A percentile compares a stretch with the other conserved stretches of the same genome.
Conservation (phyloP, 768 basidiomycete genomes). For the Kwoniella sp. region DNA sequence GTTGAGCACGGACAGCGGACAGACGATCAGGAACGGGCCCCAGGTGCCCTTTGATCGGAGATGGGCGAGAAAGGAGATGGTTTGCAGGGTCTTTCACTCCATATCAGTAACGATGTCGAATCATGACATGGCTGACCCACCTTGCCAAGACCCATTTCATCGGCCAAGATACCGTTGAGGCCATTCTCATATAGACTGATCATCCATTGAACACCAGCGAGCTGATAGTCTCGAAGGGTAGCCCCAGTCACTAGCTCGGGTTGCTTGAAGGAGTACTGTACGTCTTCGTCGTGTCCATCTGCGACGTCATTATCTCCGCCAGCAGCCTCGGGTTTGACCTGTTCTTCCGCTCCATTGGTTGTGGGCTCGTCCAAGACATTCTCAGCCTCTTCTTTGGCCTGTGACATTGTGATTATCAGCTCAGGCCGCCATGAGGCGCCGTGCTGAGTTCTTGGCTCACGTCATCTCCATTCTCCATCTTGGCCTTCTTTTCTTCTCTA, state of each 20-base stretch:
- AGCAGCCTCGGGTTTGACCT: slow-evolving; percentile 8
- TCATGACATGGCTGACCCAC: slow-evolving; percentile 10
- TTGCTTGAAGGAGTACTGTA: slow-evolving; percentile 54
- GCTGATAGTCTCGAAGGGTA: slow-evolving; percentile 80
- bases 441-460: slow-evolving; percentile 1
- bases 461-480: slow-evolving; percentile 24
- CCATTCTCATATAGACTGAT: slow-evolving; percentile 72
- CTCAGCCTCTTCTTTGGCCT: slow-evolving; percentile 4
- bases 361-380: not conserved
- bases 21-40: slow-evolving; percentile 79
- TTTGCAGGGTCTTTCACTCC: slow-evolving; percentile 74
- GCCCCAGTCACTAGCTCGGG: slow-evolving; percentile 78
- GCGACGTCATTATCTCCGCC: slow-evolving; percentile 10
- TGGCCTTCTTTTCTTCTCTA: slow-evolving; percentile 28
- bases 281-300: slow-evolving; percentile 17
- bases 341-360: slow-evolving; percentile 7
- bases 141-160: slow-evolving; percentile 90
- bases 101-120: not conserved
- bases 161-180: slow-evolving; percentile 57
- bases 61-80: slow-evolving; percentile 87
- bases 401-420: not conserved
- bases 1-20: slow-evolving; percentile 86
- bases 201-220: slow-evolving; percentile 96
- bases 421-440: not conserved
- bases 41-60: slow-evolving; percentile 69